A percentile compares a stretch with the other conserved stretches of the same genome.
Evolutionary conservation across 139 green algal genomes (phyloP).

Genomic region (Auxenochlorella pyrenoidosa): DNA sequence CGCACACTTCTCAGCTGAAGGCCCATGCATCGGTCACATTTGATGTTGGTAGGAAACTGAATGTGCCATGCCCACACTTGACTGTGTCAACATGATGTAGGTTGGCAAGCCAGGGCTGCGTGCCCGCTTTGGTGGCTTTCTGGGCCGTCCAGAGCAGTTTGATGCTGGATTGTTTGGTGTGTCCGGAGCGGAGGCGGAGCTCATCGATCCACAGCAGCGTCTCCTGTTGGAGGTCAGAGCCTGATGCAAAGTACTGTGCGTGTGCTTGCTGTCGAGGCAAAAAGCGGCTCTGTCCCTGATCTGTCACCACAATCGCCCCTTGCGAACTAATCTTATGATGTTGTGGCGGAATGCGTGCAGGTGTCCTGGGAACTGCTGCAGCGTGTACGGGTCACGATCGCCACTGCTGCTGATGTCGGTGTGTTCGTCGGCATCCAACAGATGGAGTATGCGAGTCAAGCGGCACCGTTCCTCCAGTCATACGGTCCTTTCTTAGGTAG

Average conservation of each 20-base stretch:
- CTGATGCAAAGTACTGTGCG: not conserved
- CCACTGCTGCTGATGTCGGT: slow-evolving; percentile 21
- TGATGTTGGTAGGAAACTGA: too few species aligned
- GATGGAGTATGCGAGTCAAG: slow-evolving; percentile 71
- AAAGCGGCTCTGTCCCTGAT: too few species aligned
- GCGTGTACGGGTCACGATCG: not conserved
- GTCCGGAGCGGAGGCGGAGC: slow-evolving; percentile 49
- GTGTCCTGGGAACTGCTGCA: not conserved
- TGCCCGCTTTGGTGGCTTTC: slow-evolving; percentile 22
- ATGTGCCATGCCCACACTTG: too few species aligned
- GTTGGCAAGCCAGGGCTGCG: not conserved
- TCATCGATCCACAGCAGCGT: slow-evolving; percentile 85
- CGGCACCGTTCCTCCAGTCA: not conserved
- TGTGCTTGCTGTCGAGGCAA: too few species aligned
- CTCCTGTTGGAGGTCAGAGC: slow-evolving; percentile 56
- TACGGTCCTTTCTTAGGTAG: slow-evolving; percentile 6
- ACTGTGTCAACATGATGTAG: not conserved
- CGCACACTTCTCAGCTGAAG: not conserved
- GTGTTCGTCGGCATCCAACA: slow-evolving; percentile 84
- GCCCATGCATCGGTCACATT: too few species aligned
- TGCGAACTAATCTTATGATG: not conserved
- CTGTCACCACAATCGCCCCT: not conserved
- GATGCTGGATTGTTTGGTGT: slow-evolving; percentile 73
- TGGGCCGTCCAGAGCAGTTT: slow-evolving; percentile 59
- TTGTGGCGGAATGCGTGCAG: not conserved